Percentiles rank a stretch among this genome's conserved stretches.
Conservation (phyloP, 2,329 filamentous ascomycete genomes). For the Aspergillus brasiliensis region DNA sequence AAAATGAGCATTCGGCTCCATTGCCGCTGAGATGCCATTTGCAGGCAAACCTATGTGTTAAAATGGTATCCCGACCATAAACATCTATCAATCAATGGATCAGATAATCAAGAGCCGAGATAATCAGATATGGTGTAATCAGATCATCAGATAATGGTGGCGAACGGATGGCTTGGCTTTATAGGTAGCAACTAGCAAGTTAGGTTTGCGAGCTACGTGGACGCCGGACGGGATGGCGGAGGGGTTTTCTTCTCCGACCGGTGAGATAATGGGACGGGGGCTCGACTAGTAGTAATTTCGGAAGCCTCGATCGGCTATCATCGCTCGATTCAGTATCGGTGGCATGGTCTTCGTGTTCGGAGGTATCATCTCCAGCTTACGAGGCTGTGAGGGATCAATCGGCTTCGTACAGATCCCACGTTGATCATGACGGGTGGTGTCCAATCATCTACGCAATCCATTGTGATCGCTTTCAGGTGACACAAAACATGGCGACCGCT, state of each 20-base stretch:
- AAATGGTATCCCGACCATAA: too few species aligned
- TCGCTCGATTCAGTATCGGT: neutral
- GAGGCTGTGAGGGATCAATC: too few species aligned
- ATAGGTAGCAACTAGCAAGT: neutral
- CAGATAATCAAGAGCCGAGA: neutral
- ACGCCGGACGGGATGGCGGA: neutral
- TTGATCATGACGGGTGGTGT: too few species aligned
- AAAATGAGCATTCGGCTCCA: conserved; percentile 1
- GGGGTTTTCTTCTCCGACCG: neutral
- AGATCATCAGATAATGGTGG: conserved; percentile 1
- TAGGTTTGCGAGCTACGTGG: neutral
- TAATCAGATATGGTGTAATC: conserved; percentile 1
- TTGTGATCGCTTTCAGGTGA: too few species aligned
- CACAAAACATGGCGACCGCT: too few species aligned
- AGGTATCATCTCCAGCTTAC: too few species aligned
- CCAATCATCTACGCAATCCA: too few species aligned
- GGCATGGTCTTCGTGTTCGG: neutral
- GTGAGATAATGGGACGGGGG: neutral
- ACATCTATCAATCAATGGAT: neutral
- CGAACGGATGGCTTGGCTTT: neutral
- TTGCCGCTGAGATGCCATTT: neutral
- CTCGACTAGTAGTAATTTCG: neutral
- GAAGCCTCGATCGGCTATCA: neutral
- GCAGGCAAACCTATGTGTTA: neutral
- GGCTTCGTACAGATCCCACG: too few species aligned